These are phyloP conservation scores for Colletotrichum sp. DNA, from an alignment of 2,329 filamentous ascomycete genomes.

Conservation along the genomic window DNA sequence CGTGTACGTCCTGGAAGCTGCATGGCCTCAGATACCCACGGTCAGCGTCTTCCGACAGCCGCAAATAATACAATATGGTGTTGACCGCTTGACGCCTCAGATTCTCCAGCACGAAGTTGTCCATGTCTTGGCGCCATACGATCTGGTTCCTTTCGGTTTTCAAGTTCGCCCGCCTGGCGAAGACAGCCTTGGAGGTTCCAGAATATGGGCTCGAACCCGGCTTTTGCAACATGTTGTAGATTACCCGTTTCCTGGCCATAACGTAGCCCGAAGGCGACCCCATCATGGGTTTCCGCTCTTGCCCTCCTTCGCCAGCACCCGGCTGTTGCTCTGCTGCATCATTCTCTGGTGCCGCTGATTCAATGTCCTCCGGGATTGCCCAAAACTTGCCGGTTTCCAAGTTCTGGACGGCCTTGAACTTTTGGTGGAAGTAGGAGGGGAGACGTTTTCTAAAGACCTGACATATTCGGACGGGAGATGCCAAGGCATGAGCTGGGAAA, in stretches of 20 bases:
- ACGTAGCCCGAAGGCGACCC: neutral
- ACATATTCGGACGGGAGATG: slow-evolving; percentile 64
- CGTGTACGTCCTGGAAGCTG: slow-evolving; percentile 48
- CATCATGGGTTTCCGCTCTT: neutral
- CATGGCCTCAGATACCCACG: slow-evolving; percentile 48
- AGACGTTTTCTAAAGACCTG: slow-evolving; percentile 50
- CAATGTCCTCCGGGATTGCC: slow-evolving; percentile 54
- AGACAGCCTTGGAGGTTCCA: slow-evolving; percentile 8
- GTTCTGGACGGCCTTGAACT: slow-evolving; percentile 61
- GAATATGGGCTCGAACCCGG: neutral
- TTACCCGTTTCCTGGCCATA: slow-evolving; percentile 16
- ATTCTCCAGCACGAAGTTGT: slow-evolving; percentile 52
- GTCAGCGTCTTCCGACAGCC: slow-evolving; percentile 28
- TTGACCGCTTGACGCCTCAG: slow-evolving; percentile 54
- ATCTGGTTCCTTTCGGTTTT: slow-evolving; percentile 18
- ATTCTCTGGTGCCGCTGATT: neutral
- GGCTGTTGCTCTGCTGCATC: neutral
- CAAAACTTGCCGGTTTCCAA: slow-evolving; percentile 58
- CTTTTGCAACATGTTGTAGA: slow-evolving; percentile 25
- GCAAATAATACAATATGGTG: slow-evolving; percentile 46
- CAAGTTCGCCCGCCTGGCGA: neutral
- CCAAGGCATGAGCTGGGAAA: slow-evolving; percentile 63
- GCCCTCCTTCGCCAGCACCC: neutral
- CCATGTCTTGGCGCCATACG: slow-evolving; percentile 62
- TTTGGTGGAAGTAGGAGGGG: slow-evolving; percentile 68